Percentiles rank a stretch among this genome's conserved stretches.
Evolutionary conservation across 75 land plant species (phyloP).

Genomic region (Cunninghamia lanceolata): DNA sequence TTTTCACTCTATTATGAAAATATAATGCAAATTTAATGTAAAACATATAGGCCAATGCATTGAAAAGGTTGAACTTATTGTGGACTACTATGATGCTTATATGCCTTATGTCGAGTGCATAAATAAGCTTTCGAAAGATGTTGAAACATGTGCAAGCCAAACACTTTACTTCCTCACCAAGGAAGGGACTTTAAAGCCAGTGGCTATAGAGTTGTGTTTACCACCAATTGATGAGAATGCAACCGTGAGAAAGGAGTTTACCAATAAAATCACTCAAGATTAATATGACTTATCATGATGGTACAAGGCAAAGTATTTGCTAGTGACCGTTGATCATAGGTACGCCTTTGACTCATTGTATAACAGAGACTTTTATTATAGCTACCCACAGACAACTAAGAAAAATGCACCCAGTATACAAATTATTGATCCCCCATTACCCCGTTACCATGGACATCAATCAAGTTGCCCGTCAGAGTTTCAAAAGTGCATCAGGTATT

Average conservation of each 20-base stretch:
- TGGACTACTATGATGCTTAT: conserved; percentile 37
- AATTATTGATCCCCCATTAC: conserved; percentile 70
- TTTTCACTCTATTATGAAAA: too few species aligned
- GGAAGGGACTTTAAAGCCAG: too few species aligned
- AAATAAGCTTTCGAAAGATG: too few species aligned
- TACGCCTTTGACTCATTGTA: conserved; percentile 29
- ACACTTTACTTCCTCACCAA: too few species aligned
- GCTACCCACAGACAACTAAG: conserved; percentile 71
- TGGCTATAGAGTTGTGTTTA: too few species aligned
- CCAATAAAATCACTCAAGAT: not conserved
- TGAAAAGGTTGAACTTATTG: conserved; percentile 18
- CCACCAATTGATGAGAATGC: conserved; percentile 35
- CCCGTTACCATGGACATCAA: conserved; percentile 79
- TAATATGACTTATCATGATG: not conserved
- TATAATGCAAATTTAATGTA: too few species aligned
- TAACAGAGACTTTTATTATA: conserved; percentile 70
- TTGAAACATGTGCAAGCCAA: too few species aligned
- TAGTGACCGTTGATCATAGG: too few species aligned
- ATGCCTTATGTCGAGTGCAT: too few species aligned
- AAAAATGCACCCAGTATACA: conserved; percentile 58
- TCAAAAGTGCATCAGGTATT: conserved; percentile 71
- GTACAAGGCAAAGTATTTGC: not conserved
- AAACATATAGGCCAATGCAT: conserved; percentile 15
- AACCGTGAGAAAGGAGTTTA: conserved; percentile 32
- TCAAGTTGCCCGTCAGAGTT: conserved; percentile 51